Base-by-base conservation (phyloP, 2,329 filamentous ascomycete genomes). In the Ceratocystis alfenasii region DNA sequence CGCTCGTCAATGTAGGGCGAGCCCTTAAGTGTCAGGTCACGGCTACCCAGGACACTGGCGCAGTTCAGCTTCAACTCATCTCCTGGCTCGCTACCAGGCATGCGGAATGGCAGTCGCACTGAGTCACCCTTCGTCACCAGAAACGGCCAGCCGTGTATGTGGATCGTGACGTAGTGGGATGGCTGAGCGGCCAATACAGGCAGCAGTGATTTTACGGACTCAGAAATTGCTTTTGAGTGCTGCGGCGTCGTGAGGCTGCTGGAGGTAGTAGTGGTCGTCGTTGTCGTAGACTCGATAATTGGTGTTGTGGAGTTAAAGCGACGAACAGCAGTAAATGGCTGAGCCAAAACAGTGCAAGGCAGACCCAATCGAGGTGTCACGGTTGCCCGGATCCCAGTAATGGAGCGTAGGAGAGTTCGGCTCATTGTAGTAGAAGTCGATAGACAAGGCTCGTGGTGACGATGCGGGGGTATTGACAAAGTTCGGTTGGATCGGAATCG, bases 1-100 rank as follows among this genome's bases (percentile, higher is more conserved):
- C 85, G 78, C 75, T 93, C 87, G 74, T 96, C 91, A 69, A 97
- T 77, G 73, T 88, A 93, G n/a, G 88, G 85, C 3, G 82, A 78
- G 4, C 89, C 89, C 75, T 91, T 89, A 69, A 97, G 80, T 4
- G 93, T 96, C 77, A 89, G 95, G 75, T 97, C 93, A 69, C 94
- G 83, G 70, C 87, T 93, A 33, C 94, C 94, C 57, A 99, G 78
- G 65, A 87, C 80, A 50, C 85, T 87, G 28, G 91, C 94, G 66
- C 91, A 87, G 77, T 96, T 93, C 67, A 99, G 81, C 5, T 92
- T 88, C 68, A 99, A 80, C 46, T 95, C 79, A 74, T 97, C 93
- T 36, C 94, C 94, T 0, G 91, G 87, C 6, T 81, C 77, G 4
- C 90, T 88, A 30, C 83, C 85, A 2, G 86, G 84, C 85, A 94